Evolutionary conservation across 2,329 filamentous ascomycete genomes (phyloP).

Genomic region (Ophiostoma montium): DNA sequence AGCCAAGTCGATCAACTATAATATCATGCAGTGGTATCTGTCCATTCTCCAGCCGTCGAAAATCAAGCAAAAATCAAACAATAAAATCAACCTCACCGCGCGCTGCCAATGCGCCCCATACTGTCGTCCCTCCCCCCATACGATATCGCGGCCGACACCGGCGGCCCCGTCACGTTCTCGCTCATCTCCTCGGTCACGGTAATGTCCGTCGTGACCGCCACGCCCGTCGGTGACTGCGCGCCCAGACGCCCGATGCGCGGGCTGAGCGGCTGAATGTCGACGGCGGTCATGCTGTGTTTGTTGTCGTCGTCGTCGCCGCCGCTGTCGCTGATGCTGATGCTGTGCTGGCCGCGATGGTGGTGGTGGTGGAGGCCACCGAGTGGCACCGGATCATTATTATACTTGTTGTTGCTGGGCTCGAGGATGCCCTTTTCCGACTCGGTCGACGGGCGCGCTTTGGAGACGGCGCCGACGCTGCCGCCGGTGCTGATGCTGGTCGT

Average conservation of each 20-base stretch:
- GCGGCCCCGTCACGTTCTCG: neutral
- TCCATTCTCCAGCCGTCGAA: neutral
- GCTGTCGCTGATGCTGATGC: neutral
- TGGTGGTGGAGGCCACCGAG: neutral
- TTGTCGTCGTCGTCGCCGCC: neutral
- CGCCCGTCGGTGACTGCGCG: neutral
- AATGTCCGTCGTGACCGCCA: neutral
- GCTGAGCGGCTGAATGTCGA: neutral
- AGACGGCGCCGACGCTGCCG: neutral
- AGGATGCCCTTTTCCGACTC: slow-evolving; percentile 7
- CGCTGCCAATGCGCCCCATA: neutral
- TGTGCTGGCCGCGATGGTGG: neutral
- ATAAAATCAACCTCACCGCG: neutral
- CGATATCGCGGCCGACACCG: neutral
- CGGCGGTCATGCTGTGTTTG: neutral
- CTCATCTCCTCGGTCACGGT: neutral
- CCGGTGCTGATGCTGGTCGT: neutral
- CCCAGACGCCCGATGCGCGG: neutral
- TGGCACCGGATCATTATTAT: neutral
- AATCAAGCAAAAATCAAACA: neutral
- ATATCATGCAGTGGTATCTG: too few relatives aligned
- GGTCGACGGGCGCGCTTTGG: slow-evolving; percentile 5
- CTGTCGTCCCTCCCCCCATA: neutral
- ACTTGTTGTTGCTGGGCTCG: neutral
- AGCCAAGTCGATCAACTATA: too few relatives aligned